Conservation (phyloP, 257 asterid species). For the Pogostemon cablin region DNA sequence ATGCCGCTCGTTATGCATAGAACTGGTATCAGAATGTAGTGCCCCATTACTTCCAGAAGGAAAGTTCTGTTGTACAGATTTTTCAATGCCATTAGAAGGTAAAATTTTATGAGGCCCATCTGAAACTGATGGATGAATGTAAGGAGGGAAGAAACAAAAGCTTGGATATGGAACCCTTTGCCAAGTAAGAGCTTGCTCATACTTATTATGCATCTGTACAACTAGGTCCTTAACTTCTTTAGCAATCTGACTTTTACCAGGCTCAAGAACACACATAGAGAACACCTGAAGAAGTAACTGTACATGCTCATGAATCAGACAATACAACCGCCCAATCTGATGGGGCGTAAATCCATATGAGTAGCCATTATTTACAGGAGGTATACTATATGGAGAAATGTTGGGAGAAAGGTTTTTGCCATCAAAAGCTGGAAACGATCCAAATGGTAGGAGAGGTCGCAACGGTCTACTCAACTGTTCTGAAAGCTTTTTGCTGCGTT, state of each 20-base stretch:
- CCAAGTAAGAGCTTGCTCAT: conserved; percentile 62
- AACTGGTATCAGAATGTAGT: conserved; percentile 42
- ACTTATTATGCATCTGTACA: conserved; percentile 54
- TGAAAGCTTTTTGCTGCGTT: conserved; percentile 50
- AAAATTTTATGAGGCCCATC: conserved; percentile 44
- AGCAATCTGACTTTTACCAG: conserved; percentile 65
- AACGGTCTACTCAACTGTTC: conserved; percentile 67
- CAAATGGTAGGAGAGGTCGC: conserved; percentile 78
- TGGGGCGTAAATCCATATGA: conserved; percentile 75
- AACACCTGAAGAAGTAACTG: conserved; percentile 91
- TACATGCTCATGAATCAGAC: conserved; percentile 90
- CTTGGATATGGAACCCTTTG: conserved; percentile 72
- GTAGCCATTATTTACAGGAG: conserved; percentile 57
- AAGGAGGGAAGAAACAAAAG: conserved; percentile 75
- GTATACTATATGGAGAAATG: conserved; percentile 42
- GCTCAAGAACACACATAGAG: conserved; percentile 80
- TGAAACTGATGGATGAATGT: conserved; percentile 67
- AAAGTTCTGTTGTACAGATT: conserved; percentile 39
- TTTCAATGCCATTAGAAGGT: conserved; percentile 40
- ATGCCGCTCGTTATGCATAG: conserved; percentile 38
- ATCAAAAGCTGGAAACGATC: conserved; percentile 49
- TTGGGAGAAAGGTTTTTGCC: conserved; percentile 48
- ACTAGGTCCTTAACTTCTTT: conserved; percentile 66
- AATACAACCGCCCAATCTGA: conserved; percentile 92
- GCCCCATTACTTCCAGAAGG: conserved; percentile 42